phyloP scores from a whole-genome alignment of 192 early-diverging fungal species.

The Linderina pennispora region DNA sequence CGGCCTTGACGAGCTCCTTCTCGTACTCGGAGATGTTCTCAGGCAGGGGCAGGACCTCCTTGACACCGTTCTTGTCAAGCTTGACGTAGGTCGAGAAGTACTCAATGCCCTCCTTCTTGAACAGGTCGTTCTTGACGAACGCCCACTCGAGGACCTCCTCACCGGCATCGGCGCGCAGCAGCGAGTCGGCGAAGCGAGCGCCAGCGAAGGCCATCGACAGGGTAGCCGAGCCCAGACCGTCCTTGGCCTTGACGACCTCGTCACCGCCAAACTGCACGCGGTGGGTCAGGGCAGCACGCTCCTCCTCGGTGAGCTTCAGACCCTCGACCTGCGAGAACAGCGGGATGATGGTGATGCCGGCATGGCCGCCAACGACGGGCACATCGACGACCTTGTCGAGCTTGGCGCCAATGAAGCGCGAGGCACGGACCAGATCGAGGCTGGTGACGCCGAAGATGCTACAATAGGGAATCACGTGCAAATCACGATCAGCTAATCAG shows the following conservation, averaged over 20 bases:
- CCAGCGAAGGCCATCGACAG: constrained; percentile 87
- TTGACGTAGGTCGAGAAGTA: constrained; percentile 78
- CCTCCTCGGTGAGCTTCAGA: constrained; percentile 70
- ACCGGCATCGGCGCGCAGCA: constrained; percentile 72
- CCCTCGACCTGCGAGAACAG: constrained; percentile 75
- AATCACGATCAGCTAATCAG: background rate
- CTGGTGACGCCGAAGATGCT: constrained; percentile 94
- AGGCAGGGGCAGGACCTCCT: constrained; percentile 79
- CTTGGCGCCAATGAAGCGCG: constrained; percentile 87
- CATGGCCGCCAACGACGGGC: constrained; percentile 93
- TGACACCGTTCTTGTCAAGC: constrained; percentile 78
- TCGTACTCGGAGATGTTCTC: constrained; percentile 71
- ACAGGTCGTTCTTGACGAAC: constrained; percentile 69
- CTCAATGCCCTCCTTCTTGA: constrained; percentile 55
- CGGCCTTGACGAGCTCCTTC: constrained; percentile 73
- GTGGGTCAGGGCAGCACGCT: constrained; percentile 86
- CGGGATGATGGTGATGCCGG: constrained; percentile 95
- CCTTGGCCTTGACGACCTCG: constrained; percentile 99
- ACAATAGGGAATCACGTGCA: background rate
- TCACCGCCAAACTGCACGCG: constrained; percentile 99
- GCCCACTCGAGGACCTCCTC: constrained; percentile 85
- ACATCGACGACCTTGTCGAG: constrained; percentile 67
- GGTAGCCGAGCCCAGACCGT: constrained; percentile 86
- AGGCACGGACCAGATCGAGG: constrained; percentile 94
- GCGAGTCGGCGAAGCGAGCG: constrained; percentile 85